Evolutionary conservation across 768 basidiomycete genomes (phyloP).

Genomic region (Hebeloma cylindrosporum): DNA sequence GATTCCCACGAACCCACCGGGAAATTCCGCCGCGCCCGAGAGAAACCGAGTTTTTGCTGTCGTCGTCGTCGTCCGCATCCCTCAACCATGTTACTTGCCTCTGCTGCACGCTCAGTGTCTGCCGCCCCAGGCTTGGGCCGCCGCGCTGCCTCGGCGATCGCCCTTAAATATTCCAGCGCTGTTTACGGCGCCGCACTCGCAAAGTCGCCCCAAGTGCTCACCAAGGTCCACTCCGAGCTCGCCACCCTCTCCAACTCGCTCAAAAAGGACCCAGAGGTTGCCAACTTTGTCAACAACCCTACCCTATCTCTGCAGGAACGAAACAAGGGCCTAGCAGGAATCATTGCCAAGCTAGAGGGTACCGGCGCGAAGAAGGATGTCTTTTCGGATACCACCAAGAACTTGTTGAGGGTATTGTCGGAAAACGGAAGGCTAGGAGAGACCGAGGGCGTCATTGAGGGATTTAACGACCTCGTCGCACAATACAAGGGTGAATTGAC

Average conservation of each 20-base stretch:
- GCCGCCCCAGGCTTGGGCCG: constrained; percentile 53
- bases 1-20: constrained; percentile 32
- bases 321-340: constrained; percentile 56
- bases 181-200: constrained; percentile 78
- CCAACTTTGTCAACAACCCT: constrained; percentile 82
- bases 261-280: constrained; percentile 61
- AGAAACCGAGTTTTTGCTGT: constrained; percentile 34
- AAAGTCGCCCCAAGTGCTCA: constrained; percentile 81
- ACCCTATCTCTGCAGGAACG: constrained; percentile 85
- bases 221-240: constrained; percentile 85
- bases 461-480: constrained; percentile 86
- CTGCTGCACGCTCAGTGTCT: constrained; percentile 51
- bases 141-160: constrained; percentile 75
- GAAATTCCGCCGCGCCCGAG: constrained; percentile 33
- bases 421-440: constrained; percentile 92
- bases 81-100: constrained; percentile 53
- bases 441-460: constrained; percentile 83
- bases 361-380: constrained; percentile 65
- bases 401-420: constrained; percentile 85
- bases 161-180: constrained; percentile 83
- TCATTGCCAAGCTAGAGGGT: constrained; percentile 70
- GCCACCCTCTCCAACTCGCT: constrained; percentile 67
- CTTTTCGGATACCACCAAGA: constrained; percentile 86
- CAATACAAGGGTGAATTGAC: constrained; percentile 92
- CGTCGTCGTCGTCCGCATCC: constrained; percentile 24